Percentiles rank a stretch among this genome's conserved stretches.
Conservation (phyloP, 345 rosid species). For the Anastatica hierochuntica region DNA sequence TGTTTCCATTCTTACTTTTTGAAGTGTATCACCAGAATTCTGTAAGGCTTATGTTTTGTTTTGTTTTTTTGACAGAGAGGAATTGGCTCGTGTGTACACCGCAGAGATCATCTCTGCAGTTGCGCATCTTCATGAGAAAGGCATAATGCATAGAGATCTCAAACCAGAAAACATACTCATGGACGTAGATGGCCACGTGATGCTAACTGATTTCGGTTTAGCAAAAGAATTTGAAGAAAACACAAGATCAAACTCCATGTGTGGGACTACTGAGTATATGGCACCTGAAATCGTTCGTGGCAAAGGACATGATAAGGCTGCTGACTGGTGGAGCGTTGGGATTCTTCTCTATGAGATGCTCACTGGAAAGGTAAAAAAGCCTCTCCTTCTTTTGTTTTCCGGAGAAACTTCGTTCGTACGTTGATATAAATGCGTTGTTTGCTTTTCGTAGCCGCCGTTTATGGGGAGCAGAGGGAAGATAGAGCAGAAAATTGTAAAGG, state of each 20-base stretch:
- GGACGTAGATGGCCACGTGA: slow-evolving; percentile 83
- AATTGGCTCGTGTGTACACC: slow-evolving; percentile 70
- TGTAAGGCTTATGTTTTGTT: neutral
- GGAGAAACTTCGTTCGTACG: no score
- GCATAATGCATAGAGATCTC: slow-evolving; percentile 93
- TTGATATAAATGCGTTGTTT: neutral
- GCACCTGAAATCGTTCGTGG: slow-evolving; percentile 82
- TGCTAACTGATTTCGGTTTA: slow-evolving; percentile 82
- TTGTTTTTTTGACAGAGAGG: slow-evolving; percentile 45
- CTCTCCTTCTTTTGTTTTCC: no score
- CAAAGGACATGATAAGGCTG: slow-evolving; percentile 82
- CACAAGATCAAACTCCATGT: slow-evolving; percentile 76
- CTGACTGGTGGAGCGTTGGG: slow-evolving; percentile 98
- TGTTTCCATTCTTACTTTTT: neutral
- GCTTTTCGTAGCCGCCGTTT: neutral
- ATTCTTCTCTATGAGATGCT: slow-evolving; percentile 80
- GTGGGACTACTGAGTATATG: slow-evolving; percentile 91
- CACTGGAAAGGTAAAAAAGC: slow-evolving; percentile 50
- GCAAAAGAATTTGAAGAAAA: slow-evolving; percentile 76
- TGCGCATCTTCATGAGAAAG: slow-evolving; percentile 79
- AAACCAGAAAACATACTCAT: slow-evolving; percentile 86
- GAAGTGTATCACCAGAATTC: neutral
- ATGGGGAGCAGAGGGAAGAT: neutral
- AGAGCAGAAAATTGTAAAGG: neutral
- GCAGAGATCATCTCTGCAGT: slow-evolving; percentile 89